Evolutionary conservation across 1,284 basidiomycete genomes (phyloP), one percentile per base, ranked within the genome.

Genomic region (Golubevia pallescens): DNA sequence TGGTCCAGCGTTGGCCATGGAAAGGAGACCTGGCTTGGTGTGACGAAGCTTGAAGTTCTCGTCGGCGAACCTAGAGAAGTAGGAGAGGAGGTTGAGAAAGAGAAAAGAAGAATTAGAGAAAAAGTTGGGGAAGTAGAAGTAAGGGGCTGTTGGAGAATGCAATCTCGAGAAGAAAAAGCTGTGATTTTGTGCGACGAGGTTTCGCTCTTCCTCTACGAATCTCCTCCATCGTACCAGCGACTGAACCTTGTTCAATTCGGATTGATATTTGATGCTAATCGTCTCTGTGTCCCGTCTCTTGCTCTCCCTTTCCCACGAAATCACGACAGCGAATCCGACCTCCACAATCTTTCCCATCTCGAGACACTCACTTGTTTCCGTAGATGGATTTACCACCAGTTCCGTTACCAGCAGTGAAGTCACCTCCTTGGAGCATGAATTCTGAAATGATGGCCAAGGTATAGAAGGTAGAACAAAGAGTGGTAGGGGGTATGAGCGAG

Each of bases 401-500:
- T 53, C 84, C 84, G 58, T 85, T 78, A 51, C 78, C 78, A 7
- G 64, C 62, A 58, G 81, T 81, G 65, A 84, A 86, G 68, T 86
- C 84, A 62, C 84, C 84, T 48, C 71, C 73, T 61, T 75, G 69
- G 56, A 65, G 65, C 60, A 61, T 66, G 34, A 63, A 67, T 55
- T 42, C 21, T 34, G 16, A 14, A 1, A 34, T 3, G 10, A 21
- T 19, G 19, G 5, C 1, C 10, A 28, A 55, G 23, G 21, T n/a
- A 66, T 3, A 23, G 2, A 14, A 34, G 42, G 57, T n/a, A 20
- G 7, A 28, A 53, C 16, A 7, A 38, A 16, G 4, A 28, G 4
- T 53, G 60, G 10, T 5, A 61, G 1, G 14, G 32, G 16, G 5
- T 60, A 38, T 3, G 58, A 8, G 6, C 14, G 8, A 51, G 32